phyloP scores from a whole-genome alignment of 2,329 filamentous ascomycete genomes.

The Aspergillus fijiensis region DNA sequence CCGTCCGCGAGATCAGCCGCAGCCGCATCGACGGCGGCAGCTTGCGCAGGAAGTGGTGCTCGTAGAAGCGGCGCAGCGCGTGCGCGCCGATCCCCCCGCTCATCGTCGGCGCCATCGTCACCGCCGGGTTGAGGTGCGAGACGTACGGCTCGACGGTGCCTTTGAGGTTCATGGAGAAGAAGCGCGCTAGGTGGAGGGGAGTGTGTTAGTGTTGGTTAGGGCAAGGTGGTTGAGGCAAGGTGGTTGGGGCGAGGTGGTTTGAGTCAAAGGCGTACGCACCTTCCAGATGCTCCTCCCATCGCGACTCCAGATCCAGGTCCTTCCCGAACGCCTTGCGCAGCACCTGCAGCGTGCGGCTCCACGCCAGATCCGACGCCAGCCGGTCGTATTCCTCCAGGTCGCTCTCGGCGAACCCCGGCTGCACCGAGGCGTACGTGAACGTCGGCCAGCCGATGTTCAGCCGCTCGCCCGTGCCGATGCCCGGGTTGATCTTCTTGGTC shows the following conservation, averaged over 20 bases:
- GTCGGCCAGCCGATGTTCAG: constrained; percentile 34
- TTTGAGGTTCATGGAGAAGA: constrained; percentile 32
- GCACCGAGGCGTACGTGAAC: constrained; percentile 56
- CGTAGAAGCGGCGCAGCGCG: constrained; percentile 53
- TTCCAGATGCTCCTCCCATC: constrained; percentile 39
- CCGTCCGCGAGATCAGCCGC: constrained; percentile 57
- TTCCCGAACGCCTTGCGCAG: constrained; percentile 60
- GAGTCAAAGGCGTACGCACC: constrained; percentile 18
- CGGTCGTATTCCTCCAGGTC: constrained; percentile 67
- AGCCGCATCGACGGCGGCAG: constrained; percentile 54
- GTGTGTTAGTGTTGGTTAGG: neutral
- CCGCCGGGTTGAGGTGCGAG: constrained; percentile 27
- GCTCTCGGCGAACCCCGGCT: constrained; percentile 69
- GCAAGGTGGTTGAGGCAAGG: no score
- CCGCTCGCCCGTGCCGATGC: constrained; percentile 52
- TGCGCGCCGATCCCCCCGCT: constrained; percentile 44
- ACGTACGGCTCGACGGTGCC: constrained; percentile 34
- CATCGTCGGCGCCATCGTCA: constrained; percentile 38
- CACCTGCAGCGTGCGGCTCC: constrained; percentile 62
- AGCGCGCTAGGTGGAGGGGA: constrained; percentile 3
- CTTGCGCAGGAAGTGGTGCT: constrained; percentile 55
- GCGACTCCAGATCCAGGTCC: constrained; percentile 37
- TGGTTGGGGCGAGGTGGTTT: neutral
- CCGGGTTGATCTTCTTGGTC: constrained; percentile 51
- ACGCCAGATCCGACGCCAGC: constrained; percentile 65